Conservation (phyloP, 106 monocot genomes). For the Cymbidium sinense region DNA sequence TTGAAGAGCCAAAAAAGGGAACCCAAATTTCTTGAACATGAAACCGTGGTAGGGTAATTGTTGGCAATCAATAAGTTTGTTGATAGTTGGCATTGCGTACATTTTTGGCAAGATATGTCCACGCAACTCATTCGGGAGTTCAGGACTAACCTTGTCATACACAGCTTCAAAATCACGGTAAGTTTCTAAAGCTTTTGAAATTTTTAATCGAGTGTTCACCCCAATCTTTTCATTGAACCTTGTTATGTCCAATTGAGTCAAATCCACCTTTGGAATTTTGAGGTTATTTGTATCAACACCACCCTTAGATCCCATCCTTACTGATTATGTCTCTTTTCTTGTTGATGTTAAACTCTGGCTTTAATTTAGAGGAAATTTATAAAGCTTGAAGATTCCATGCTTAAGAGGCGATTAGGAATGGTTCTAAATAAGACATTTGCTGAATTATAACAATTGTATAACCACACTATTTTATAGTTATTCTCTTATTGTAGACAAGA, state of each 20-base stretch:
- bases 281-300: too few relatives aligned
- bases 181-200: not conserved
- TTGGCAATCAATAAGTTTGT: too few relatives aligned
- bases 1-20: too few relatives aligned
- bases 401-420: not conserved
- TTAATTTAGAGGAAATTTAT: not conserved
- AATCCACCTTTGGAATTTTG: slow-evolving; percentile 21
- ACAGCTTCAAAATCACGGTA: slow-evolving; percentile 13
- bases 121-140: too few relatives aligned
- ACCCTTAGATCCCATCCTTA: not conserved
- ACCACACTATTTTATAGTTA: too few relatives aligned
- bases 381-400: not conserved
- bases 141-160: too few relatives aligned
- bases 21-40: too few relatives aligned
- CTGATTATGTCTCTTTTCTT: not conserved
- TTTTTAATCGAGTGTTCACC: not conserved
- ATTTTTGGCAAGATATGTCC: too few relatives aligned
- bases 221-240: not conserved
- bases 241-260: slow-evolving; percentile 12
- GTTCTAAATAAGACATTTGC: not conserved
- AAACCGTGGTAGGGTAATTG: too few relatives aligned
- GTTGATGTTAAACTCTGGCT: not conserved
- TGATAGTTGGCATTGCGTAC: too few relatives aligned
- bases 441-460: not conserved
- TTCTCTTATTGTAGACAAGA: too few relatives aligned